A percentile compares a stretch with the other conserved stretches of the same genome.
Conservation (phyloP, 2,329 filamentous ascomycete species). For the Penicillium sp. region DNA sequence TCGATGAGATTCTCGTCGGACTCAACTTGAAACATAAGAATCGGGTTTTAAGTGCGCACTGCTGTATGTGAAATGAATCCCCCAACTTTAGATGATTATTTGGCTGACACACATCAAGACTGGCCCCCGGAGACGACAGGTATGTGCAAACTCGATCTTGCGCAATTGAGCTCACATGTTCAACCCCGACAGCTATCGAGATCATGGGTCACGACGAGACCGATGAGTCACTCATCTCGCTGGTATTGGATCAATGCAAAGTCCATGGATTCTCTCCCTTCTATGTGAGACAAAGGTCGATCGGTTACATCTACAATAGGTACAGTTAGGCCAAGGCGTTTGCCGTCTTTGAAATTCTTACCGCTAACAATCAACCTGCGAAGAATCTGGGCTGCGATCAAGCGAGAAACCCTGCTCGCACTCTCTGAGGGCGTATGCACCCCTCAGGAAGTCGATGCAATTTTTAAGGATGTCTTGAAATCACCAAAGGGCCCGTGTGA, state of each 20-base stretch:
- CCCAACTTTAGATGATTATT: background rate
- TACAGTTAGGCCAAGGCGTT: slow-evolving; percentile 6
- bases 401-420: slow-evolving; percentile 40
- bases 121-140: slow-evolving; percentile 42
- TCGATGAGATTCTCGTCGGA: slow-evolving; percentile 43
- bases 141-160: slow-evolving; percentile 9
- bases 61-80: slow-evolving; percentile 25
- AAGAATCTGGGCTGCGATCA: slow-evolving; percentile 46
- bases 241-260: slow-evolving; percentile 27
- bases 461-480: slow-evolving; percentile 40
- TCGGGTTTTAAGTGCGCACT: slow-evolving; percentile 47
- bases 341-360: background rate
- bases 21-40: slow-evolving; percentile 34
- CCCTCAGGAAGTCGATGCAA: slow-evolving; percentile 38
- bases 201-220: slow-evolving; percentile 41
- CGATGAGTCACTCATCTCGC: slow-evolving; percentile 27
- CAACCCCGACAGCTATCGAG: slow-evolving; percentile 31
- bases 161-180: background rate
- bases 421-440: slow-evolving; percentile 37
- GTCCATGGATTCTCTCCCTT: slow-evolving; percentile 40
- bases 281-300: slow-evolving; percentile 37
- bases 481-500: slow-evolving; percentile 39
- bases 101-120: slow-evolving; percentile 22
- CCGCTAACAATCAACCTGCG: background rate
- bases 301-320: slow-evolving; percentile 44